These are phyloP conservation scores for Gossypioides kirkii DNA, from an alignment of 345 rosid genomes.

Conservation along the genomic window DNA sequence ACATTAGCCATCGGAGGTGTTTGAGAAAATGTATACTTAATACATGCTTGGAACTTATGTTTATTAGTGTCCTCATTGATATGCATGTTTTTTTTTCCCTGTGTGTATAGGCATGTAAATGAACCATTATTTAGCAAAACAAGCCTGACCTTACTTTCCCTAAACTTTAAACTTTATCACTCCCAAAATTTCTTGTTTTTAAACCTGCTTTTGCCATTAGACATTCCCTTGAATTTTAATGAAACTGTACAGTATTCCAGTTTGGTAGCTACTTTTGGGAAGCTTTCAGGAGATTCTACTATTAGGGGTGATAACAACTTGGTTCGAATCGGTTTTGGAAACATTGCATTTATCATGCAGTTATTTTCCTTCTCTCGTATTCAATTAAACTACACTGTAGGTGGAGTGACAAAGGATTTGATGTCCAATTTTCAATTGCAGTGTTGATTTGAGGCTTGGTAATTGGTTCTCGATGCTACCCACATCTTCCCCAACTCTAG, in stretches of 20 bases:
- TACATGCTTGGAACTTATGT: not conserved
- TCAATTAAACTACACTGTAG: too few species aligned
- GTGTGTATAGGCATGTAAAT: not conserved
- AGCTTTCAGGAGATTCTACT: too few species aligned
- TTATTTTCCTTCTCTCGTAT: not conserved
- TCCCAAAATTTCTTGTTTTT: not conserved
- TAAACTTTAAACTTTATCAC: not conserved
- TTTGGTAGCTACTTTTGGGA: too few species aligned
- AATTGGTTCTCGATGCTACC: too few species aligned
- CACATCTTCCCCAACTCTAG: too few species aligned
- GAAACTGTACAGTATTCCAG: not conserved
- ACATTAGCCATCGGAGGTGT: conserved; percentile 3
- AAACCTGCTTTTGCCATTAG: too few species aligned
- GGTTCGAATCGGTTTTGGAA: too few species aligned
- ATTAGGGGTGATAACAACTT: too few species aligned
- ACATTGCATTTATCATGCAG: too few species aligned
- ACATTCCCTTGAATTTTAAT: not conserved
- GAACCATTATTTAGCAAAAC: not conserved
- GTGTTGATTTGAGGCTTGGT: too few species aligned
- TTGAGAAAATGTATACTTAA: not conserved
- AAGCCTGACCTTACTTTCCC: not conserved
- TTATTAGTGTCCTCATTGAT: not conserved
- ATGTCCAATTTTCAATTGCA: too few species aligned
- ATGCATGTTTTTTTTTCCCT: not conserved
- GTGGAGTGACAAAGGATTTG: too few species aligned